A percentile compares a stretch with the other conserved stretches of the same genome.
phyloP scores from a whole-genome alignment of 2,329 filamentous ascomycete species.

The Monosporascus cannonballus region DNA sequence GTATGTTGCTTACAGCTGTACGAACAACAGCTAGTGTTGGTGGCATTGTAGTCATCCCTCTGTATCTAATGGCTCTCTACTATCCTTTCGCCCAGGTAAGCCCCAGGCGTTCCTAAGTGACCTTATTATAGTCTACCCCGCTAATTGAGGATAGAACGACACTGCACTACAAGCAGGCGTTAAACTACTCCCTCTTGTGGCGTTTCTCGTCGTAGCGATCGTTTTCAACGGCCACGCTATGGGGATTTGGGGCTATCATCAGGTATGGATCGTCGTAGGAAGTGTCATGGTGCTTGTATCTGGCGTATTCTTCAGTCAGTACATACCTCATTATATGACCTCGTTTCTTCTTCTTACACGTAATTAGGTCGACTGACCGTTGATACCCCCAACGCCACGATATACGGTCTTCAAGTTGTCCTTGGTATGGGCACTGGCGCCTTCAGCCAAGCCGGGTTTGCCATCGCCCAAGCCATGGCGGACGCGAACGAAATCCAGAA shows the following conservation, averaged over 20 bases:
- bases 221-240: neutral
- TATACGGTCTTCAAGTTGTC: neutral
- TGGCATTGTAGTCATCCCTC: too few relatives aligned
- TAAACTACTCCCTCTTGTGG: neutral
- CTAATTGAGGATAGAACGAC: neutral
- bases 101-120: too few relatives aligned
- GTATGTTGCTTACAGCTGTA: too few relatives aligned
- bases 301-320: neutral
- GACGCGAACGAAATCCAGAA: neutral
- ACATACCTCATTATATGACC: too few relatives aligned
- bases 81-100: too few relatives aligned
- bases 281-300: neutral
- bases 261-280: neutral
- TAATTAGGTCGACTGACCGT: too few relatives aligned
- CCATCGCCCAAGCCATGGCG: neutral
- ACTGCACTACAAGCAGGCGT: neutral
- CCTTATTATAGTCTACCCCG: neutral
- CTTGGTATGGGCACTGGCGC: neutral
- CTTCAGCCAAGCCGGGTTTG: neutral
- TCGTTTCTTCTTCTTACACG: too few relatives aligned
- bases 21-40: too few relatives aligned
- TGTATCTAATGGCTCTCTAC: too few relatives aligned
- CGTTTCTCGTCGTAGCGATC: neutral
- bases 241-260: neutral
- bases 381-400: neutral